Evolutionary conservation across 441 rosid species (phyloP).

Genomic region (Eutrema salsugineum): DNA sequence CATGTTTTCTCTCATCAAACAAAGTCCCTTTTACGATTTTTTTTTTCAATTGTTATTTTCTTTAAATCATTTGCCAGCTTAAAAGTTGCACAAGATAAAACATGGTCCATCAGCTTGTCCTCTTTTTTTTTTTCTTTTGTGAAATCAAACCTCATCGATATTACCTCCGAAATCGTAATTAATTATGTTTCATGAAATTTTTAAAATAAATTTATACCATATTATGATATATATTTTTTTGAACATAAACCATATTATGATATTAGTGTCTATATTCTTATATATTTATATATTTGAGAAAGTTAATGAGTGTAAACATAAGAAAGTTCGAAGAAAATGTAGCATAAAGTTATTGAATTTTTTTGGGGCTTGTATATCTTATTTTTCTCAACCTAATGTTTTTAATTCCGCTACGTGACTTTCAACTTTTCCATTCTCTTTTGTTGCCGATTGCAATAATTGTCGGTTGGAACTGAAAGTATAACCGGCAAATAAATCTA

Average conservation of each 20-base stretch:
- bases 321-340: not conserved
- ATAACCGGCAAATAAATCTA: not conserved
- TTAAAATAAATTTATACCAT: not conserved
- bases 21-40: slow-evolving; percentile 17
- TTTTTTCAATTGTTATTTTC: not conserved
- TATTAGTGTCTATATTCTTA: not conserved
- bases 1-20: slow-evolving; percentile 18
- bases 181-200: not conserved
- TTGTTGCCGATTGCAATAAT: slow-evolving; percentile 10
- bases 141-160: not conserved
- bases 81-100: slow-evolving; percentile 33
- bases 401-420: not conserved
- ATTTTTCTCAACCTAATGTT: not conserved
- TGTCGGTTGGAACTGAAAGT: not conserved
- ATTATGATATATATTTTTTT: no score
- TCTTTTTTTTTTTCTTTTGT: not conserved
- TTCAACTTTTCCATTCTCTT: not conserved
- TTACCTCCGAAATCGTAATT: not conserved
- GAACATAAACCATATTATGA: no score
- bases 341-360: not conserved
- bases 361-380: not conserved
- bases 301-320: not conserved
- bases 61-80: slow-evolving; percentile 27
- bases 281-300: not conserved
- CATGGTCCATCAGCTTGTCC: slow-evolving; percentile 24